Conservation (phyloP, 2,329 filamentous ascomycete species). For the Ascomycota sp. region DNA sequence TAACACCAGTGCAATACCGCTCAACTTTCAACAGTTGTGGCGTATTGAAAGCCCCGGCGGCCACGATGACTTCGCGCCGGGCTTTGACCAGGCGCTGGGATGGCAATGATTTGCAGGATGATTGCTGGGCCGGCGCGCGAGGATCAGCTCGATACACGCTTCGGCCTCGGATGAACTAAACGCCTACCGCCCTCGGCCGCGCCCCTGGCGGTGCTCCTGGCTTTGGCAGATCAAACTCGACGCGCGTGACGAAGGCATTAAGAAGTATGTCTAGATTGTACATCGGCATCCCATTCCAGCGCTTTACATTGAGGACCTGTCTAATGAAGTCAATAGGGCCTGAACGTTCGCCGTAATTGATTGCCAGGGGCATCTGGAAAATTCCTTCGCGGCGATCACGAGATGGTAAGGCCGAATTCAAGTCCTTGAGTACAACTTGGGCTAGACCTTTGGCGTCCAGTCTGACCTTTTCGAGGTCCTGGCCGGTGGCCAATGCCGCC, state of each 20-base stretch:
- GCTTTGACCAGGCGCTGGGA: constrained; percentile 9
- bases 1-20: constrained; percentile 7
- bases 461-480: constrained; percentile 6
- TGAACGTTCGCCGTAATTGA: constrained; percentile 18
- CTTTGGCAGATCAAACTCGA: constrained; percentile 10
- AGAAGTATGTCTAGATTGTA: constrained; percentile 6
- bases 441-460: constrained; percentile 7
- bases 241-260: constrained; percentile 13
- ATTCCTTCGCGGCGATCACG: constrained; percentile 26
- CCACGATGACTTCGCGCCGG: constrained; percentile 23
- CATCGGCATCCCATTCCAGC: constrained; percentile 2
- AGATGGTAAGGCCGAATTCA: constrained; percentile 22
- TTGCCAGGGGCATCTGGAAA: constrained; percentile 23
- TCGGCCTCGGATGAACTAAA: constrained; percentile 20
- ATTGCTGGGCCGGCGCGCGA: constrained; percentile 6
- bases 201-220: constrained; percentile 4
- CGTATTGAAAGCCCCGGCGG: constrained; percentile 25
- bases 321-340: constrained; percentile 28
- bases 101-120: constrained; percentile 2
- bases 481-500: constrained; percentile 10
- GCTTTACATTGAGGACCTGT: constrained; percentile 6
- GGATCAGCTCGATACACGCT: constrained; percentile 22
- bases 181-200: constrained; percentile 17
- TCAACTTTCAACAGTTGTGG: constrained; percentile 26
- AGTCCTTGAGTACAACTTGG: constrained; percentile 23